Conservation (phyloP, 2,329 filamentous ascomycete species). For the Aspergillus arachidicola region DNA sequence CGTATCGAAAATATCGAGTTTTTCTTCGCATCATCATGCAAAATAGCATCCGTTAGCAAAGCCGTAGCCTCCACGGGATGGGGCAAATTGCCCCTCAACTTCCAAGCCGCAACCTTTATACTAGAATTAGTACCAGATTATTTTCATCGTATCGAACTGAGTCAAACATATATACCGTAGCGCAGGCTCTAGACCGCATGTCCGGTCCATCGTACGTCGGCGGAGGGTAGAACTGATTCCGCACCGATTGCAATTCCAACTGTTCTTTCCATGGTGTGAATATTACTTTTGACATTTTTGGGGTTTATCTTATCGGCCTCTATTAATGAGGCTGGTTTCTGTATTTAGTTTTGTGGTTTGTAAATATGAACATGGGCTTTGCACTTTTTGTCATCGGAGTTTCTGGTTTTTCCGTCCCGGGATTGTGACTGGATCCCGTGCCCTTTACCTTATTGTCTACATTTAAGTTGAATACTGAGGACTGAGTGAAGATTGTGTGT, state of each 20-base stretch:
- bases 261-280: slow-evolving; percentile 47
- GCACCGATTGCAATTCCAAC: slow-evolving; percentile 40
- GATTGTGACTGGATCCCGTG: not conserved
- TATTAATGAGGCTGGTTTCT: not conserved
- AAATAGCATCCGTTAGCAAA: slow-evolving; percentile 48
- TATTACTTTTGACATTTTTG: slow-evolving; percentile 42
- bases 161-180: slow-evolving; percentile 32
- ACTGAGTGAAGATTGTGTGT: not conserved
- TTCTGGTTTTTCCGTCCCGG: slow-evolving; percentile 21
- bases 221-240: slow-evolving; percentile 43
- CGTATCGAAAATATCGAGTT: slow-evolving; percentile 49
- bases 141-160: not conserved
- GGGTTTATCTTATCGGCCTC: not conserved
- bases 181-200: slow-evolving; percentile 42
- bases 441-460: not conserved
- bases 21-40: slow-evolving; percentile 44
- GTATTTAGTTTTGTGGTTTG: not conserved
- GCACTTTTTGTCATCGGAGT: slow-evolving; percentile 22
- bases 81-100: slow-evolving; percentile 47
- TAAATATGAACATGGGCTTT: not conserved
- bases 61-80: slow-evolving; percentile 51
- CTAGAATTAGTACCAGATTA: not conserved
- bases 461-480: not conserved
- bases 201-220: slow-evolving; percentile 36
- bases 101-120: slow-evolving; percentile 47